Evolutionary conservation across 192 early-diverging fungal species (phyloP).

Genomic region (Coemansia sp.): DNA sequence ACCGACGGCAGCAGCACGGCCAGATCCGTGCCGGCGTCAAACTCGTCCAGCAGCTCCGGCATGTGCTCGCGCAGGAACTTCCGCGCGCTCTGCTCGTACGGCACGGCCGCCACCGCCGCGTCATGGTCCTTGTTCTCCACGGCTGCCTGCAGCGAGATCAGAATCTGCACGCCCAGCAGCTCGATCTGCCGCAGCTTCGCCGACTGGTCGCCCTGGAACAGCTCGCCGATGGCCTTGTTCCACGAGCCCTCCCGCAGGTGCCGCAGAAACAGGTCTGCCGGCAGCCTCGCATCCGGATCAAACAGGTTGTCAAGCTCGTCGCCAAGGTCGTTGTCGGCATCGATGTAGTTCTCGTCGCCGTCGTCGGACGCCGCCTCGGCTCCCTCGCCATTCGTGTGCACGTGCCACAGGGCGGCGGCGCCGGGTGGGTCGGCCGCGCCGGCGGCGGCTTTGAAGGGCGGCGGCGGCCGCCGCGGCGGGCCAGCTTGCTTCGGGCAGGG

Average conservation of each 20-base stretch:
- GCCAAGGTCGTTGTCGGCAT: not conserved
- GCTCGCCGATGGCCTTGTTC: not conserved
- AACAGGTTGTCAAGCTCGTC: not conserved
- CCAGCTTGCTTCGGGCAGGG: not conserved
- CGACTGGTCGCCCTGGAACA: not conserved
- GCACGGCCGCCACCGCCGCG: not conserved
- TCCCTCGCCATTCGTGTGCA: not conserved
- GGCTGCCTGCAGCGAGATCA: not conserved
- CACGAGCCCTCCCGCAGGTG: not conserved
- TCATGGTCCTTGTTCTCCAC: not conserved
- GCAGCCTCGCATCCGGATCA: too few species aligned
- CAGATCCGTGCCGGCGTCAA: not conserved
- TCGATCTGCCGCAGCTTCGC: not conserved
- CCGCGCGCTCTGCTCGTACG: conserved; percentile 8
- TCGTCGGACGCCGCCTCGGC: not conserved
- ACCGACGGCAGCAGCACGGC: conserved; percentile 8
- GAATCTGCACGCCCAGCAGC: not conserved
- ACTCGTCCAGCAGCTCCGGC: conserved; percentile 31
- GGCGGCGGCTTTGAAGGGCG: too few species aligned
- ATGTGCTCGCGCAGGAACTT: conserved; percentile 16
- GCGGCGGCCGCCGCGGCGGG: not conserved
- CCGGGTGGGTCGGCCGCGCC: too few species aligned
- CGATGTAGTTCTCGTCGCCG: not conserved
- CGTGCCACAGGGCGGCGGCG: too few species aligned
- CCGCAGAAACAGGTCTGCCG: not conserved